Conservation (phyloP, 148 eudicot species). For the Mesembryanthemum crystallinum region DNA sequence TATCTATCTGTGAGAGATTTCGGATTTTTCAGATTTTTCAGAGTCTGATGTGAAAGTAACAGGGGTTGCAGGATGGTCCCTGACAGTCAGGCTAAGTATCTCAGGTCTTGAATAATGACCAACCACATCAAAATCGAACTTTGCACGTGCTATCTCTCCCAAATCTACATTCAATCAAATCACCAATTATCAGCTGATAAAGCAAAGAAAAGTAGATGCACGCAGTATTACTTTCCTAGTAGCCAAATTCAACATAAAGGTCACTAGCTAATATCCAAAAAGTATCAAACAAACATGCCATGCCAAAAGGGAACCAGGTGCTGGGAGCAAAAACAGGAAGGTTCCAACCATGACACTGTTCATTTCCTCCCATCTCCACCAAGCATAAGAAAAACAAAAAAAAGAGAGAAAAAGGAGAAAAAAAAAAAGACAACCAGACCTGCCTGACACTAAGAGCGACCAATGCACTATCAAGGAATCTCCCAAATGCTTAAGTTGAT, state of each 20-base stretch:
- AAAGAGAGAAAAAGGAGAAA: no score
- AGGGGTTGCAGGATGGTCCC: constrained; percentile 67
- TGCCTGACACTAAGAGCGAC: no score
- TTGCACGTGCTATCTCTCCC: constrained; percentile 76
- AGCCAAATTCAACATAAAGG: not conserved
- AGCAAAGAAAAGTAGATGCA: constrained; percentile 1
- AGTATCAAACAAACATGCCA: constrained; percentile 1
- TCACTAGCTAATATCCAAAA: not conserved
- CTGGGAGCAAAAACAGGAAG: not conserved
- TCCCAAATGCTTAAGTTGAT: no score
- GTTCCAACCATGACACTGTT: not conserved
- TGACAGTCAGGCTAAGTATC: constrained; percentile 69
- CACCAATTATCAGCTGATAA: constrained; percentile 19
- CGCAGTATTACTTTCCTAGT: not conserved
- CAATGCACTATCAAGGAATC: no score
- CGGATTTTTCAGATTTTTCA: constrained; percentile 42
- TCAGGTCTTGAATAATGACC: constrained; percentile 93
- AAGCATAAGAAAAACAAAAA: no score
- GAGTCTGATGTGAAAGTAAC: constrained; percentile 69
- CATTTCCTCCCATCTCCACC: no score
- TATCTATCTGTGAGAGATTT: constrained; percentile 39
- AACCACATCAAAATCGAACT: constrained; percentile 89
- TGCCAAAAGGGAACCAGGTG: not conserved
- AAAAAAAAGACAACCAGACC: no score
- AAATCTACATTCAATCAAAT: constrained; percentile 56